These are phyloP conservation scores for Acacia acuminata DNA, from an alignment of 306 rosid genomes.

Conservation along the genomic window DNA sequence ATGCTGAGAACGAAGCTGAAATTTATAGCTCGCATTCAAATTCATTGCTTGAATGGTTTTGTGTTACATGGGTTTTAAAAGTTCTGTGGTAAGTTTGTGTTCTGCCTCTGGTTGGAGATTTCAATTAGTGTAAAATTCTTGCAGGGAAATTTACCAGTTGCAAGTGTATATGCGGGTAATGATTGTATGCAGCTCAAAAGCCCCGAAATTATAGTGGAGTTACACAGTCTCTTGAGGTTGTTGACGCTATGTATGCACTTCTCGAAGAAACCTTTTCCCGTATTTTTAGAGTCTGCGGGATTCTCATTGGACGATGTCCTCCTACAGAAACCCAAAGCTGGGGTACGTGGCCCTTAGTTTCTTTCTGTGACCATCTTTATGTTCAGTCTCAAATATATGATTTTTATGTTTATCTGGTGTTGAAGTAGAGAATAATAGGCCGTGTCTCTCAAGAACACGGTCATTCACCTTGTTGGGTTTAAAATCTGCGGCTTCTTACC, in stretches of 20 bases:
- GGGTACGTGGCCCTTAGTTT: conserved; percentile 50
- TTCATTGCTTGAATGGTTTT: not conserved
- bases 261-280: conserved; percentile 92
- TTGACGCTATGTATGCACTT: conserved; percentile 75
- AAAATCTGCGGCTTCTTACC: conserved; percentile 26
- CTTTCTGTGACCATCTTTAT: not conserved
- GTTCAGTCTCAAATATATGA: not conserved
- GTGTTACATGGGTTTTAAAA: not conserved
- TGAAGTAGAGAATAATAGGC: conserved; percentile 27
- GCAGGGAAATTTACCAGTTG: conserved; percentile 89
- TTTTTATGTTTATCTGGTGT: not conserved
- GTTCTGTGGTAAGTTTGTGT: not conserved
- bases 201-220: conserved; percentile 66
- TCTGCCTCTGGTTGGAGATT: not conserved
- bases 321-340: conserved; percentile 93
- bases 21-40: not conserved
- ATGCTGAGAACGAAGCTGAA: not conserved
- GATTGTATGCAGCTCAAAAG: conserved; percentile 74
- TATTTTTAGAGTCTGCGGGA: conserved; percentile 89
- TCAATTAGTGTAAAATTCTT: conserved; percentile 26
- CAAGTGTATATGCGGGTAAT: conserved; percentile 86
- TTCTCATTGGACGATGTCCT: conserved; percentile 77
- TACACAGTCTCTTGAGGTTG: conserved; percentile 66
- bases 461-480: conserved; percentile 22
- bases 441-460: conserved; percentile 9